Percentiles rank a stretch among this genome's conserved stretches.
These are phyloP conservation scores for Schwanniomyces yamadae DNA, from an alignment of 805 yeast genomes.

Conservation along the genomic window DNA sequence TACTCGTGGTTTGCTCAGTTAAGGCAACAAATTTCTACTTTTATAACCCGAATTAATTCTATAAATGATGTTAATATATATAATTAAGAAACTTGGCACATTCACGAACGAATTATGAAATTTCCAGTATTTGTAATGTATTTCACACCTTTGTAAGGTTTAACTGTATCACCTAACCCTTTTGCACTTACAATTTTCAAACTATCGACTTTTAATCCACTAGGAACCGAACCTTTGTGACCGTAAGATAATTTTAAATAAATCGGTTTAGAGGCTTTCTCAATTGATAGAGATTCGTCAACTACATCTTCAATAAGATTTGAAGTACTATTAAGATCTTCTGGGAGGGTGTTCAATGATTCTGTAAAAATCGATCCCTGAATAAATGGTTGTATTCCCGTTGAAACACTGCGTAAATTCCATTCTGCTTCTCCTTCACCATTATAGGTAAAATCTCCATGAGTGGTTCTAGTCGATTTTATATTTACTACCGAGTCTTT, in stretches of 20 bases:
- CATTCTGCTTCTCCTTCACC: conserved; percentile 60
- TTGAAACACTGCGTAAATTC: conserved; percentile 55
- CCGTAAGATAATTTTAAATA: conserved; percentile 52
- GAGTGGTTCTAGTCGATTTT: conserved; percentile 62
- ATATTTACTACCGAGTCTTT: conserved; percentile 31
- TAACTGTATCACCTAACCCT: conserved; percentile 59
- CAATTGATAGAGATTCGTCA: conserved; percentile 4
- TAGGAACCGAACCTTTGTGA: conserved; percentile 69
- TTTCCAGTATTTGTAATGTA: conserved; percentile 68
- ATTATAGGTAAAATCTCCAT: conserved; percentile 69
- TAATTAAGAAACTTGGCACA: background rate
- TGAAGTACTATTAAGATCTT: background rate
- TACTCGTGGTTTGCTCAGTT: no score
- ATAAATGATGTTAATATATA: conserved; percentile 2
- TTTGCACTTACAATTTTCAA: conserved; percentile 55
- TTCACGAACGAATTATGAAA: conserved; percentile 42
- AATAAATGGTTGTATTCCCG: conserved; percentile 68
- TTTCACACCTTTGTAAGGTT: conserved; percentile 90
- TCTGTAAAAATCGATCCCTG: conserved; percentile 51
- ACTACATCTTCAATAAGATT: conserved; percentile 8
- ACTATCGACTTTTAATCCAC: conserved; percentile 69
- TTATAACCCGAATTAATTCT: no score
- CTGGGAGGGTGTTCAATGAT: background rate
- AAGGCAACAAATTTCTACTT: no score
- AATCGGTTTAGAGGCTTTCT: conserved; percentile 22